Conservation (phyloP, 768 basidiomycete genomes). For the Sporobolomyces phaffii region DNA sequence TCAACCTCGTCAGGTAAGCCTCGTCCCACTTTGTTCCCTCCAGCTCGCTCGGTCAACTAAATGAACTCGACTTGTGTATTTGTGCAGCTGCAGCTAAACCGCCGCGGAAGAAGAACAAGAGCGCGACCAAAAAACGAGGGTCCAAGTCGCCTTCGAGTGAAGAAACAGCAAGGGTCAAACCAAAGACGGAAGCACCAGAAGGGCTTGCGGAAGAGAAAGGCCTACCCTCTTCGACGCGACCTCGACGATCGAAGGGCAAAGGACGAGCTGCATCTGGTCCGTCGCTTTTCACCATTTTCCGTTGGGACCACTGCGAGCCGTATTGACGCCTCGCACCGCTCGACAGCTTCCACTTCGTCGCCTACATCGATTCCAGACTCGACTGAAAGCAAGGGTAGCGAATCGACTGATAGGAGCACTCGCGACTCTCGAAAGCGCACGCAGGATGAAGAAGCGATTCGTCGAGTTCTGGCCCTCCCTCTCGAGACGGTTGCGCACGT, state of each 20-base stretch:
- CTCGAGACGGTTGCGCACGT: slow-evolving; percentile 18
- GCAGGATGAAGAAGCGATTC: slow-evolving; percentile 17
- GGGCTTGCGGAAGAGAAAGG: no score
- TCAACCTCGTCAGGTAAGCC: background rate
- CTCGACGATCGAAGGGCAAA: slow-evolving; percentile 8
- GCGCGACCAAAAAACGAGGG: background rate
- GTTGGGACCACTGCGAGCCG: no score
- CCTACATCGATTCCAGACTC: no score
- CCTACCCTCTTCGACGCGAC: background rate
- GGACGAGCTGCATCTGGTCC: background rate
- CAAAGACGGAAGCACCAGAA: no score
- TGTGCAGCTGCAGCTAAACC: background rate
- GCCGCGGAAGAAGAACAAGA: slow-evolving; percentile 4
- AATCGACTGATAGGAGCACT: background rate
- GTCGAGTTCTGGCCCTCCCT: slow-evolving; percentile 22
- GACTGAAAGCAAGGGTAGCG: background rate
- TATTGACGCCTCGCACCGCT: no score
- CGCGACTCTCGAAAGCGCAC: background rate
- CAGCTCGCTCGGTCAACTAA: background rate
- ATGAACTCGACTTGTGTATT: background rate
- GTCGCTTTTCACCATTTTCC: no score
- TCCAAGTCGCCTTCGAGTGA: no score
- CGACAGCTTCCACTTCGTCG: no score
- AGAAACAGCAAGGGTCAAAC: no score
- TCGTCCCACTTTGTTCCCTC: background rate